phyloP scores from a whole-genome alignment of 2,329 filamentous ascomycete species.

The Curvularia eragrostidis region DNA sequence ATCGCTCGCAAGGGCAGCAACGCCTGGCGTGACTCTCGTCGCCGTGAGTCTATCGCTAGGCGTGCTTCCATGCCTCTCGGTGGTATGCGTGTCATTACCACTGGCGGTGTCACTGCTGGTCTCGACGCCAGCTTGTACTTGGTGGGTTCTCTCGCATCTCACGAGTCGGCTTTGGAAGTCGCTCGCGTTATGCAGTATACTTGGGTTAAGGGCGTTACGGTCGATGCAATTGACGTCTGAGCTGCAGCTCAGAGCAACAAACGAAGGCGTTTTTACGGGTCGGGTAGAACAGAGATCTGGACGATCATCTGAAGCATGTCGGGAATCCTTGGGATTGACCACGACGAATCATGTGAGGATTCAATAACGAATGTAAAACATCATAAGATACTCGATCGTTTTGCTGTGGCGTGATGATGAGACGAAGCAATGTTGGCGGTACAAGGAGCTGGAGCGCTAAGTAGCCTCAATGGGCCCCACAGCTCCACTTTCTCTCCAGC shows the following conservation, averaged over 20 bases:
- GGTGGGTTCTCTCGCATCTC: constrained; percentile 80
- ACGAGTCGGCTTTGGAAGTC: constrained; percentile 77
- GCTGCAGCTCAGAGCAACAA: constrained; percentile 29
- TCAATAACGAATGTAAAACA: constrained; percentile 30
- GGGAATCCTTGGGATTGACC: constrained; percentile 37
- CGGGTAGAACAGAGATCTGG: constrained; percentile 31
- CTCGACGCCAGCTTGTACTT: constrained; percentile 86
- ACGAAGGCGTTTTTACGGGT: constrained; percentile 37
- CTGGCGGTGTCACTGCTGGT: constrained; percentile 78
- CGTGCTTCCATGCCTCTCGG: constrained; percentile 76
- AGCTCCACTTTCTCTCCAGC: background rate
- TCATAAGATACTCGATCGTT: constrained; percentile 4
- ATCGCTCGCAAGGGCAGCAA: constrained; percentile 78
- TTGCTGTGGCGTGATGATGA: background rate
- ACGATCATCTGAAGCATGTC: constrained; percentile 33
- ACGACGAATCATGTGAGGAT: constrained; percentile 39
- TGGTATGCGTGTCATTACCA: constrained; percentile 76
- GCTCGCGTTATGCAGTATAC: constrained; percentile 78
- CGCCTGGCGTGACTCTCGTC: constrained; percentile 77
- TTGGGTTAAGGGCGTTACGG: constrained; percentile 85
- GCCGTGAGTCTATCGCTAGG: constrained; percentile 80
- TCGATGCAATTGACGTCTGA: constrained; percentile 84
- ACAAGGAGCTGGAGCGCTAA: constrained; percentile 4
- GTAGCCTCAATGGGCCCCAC: background rate
- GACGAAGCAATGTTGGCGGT: background rate